These are phyloP conservation scores for Nelumbo lutea DNA, from an alignment of 164 flowering plant genomes.

Conservation along the genomic window DNA sequence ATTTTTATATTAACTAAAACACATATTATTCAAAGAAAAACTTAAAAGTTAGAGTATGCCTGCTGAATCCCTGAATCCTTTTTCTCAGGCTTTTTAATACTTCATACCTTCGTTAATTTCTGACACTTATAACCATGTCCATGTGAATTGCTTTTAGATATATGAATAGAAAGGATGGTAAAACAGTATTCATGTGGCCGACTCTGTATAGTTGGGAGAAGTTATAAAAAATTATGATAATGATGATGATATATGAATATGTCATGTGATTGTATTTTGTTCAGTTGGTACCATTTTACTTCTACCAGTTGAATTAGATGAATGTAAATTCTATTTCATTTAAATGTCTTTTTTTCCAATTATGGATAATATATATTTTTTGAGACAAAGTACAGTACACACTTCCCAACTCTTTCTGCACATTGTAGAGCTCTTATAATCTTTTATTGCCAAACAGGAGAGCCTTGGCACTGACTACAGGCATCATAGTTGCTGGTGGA, in stretches of 20 bases:
- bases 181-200: too few species aligned
- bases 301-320: too few species aligned
- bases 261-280: neutral
- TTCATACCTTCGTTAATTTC: neutral
- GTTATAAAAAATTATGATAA: too few species aligned
- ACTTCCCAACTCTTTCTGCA: neutral
- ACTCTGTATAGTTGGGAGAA: too few species aligned
- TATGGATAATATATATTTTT: neutral
- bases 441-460: constrained; percentile 50
- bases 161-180: too few species aligned
- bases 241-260: neutral
- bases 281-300: neutral
- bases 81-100: neutral
- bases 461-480: constrained; percentile 65
- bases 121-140: too few species aligned
- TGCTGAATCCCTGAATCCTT: neutral
- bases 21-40: too few species aligned
- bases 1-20: too few species aligned
- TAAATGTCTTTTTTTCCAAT: neutral
- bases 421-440: neutral
- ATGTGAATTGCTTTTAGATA: too few species aligned
- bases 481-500: constrained; percentile 81
- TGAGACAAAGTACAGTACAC: neutral
- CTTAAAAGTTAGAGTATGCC: too few species aligned
- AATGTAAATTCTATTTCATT: neutral